A percentile compares a stretch with the other conserved stretches of the same genome.
These are phyloP conservation scores for Penicillium sp. DNA, from an alignment of 2,329 filamentous ascomycete species.

Conservation along the genomic window DNA sequence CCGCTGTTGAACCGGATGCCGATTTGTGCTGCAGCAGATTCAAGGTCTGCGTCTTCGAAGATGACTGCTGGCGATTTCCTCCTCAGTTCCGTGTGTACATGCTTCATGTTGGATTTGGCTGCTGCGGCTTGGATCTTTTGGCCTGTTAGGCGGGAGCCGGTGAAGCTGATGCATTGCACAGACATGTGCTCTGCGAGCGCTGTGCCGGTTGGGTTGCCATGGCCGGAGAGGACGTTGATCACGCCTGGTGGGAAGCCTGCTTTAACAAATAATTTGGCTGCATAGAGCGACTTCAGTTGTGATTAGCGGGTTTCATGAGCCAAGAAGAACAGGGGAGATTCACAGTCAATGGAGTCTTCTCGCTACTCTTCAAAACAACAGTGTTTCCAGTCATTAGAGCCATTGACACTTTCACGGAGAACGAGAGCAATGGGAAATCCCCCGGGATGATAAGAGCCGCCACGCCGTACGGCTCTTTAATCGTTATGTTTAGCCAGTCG, in stretches of 20 bases:
- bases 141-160: constrained; percentile 54
- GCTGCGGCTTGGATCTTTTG: constrained; percentile 46
- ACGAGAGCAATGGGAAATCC: constrained; percentile 42
- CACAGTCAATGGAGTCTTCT: constrained; percentile 56
- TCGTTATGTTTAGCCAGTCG: constrained; percentile 24
- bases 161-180: constrained; percentile 56
- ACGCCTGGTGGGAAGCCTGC: constrained; percentile 38
- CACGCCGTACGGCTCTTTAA: constrained; percentile 51
- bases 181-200: too few relatives aligned
- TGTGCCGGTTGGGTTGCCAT: constrained; percentile 23
- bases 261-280: constrained; percentile 36
- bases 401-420: constrained; percentile 53
- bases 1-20: constrained; percentile 54
- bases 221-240: too few relatives aligned
- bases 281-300: constrained; percentile 27
- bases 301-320: neutral
- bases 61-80: constrained; percentile 35
- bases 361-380: constrained; percentile 58
- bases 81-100: constrained; percentile 33
- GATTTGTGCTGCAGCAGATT: constrained; percentile 40
- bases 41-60: constrained; percentile 41
- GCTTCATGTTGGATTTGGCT: constrained; percentile 35
- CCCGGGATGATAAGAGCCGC: constrained; percentile 34
- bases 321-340: neutral
- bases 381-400: constrained; percentile 58